Base-by-base conservation (phyloP, 192 early-diverging fungal species). In the Mortierella hygrophila region DNA sequence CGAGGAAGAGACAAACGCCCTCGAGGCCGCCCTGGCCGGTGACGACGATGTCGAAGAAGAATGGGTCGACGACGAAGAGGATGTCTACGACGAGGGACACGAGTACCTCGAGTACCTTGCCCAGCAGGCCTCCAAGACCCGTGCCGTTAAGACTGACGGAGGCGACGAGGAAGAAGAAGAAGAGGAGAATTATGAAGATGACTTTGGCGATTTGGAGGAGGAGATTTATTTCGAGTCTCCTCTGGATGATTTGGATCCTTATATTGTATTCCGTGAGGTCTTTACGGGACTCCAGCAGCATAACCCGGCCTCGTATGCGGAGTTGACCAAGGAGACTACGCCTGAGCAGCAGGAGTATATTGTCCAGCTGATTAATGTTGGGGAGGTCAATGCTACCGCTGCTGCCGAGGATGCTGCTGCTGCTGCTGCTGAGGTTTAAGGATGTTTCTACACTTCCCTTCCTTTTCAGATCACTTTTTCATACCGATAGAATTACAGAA, bases 171-270 rank as follows among this genome's bases (percentile, higher is more conserved):
- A 85, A 23, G 73, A 82, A 15, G 90, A 91, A 44, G 85, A 74
- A 23, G 91, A 91, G 35, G 93, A 94, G 20, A 94, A 96, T 15
- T 92, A 93, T 21, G 92, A 94, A 44, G 93, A 94, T 18, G 89
- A 91, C 41, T 92, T 91, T 32, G 93, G 93, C n/a, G 90, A 89
- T 23, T 88, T 96, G 52, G 91, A 95, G 52, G 96, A 97, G 80
- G 95, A 96, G 82, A 91, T 94, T 35, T 88, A 93, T 37, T 94
- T 96, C 52, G 95, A 96, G 82, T 94, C 95, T 46, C 95, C 95
- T 29, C 87, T 97, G 74, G 96, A 97, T 83, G 89, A 93, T 68
- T 82, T 97, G 68, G 91, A 97, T 82, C 92, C 94, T 8, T 96
- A 96, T 84, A 81, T 94, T 44, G 89, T 90, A 72, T 94, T 97